These are phyloP conservation scores for Pythium sukuiense DNA, from an alignment of 352 stramenopile genomes.

Conservation along the genomic window DNA sequence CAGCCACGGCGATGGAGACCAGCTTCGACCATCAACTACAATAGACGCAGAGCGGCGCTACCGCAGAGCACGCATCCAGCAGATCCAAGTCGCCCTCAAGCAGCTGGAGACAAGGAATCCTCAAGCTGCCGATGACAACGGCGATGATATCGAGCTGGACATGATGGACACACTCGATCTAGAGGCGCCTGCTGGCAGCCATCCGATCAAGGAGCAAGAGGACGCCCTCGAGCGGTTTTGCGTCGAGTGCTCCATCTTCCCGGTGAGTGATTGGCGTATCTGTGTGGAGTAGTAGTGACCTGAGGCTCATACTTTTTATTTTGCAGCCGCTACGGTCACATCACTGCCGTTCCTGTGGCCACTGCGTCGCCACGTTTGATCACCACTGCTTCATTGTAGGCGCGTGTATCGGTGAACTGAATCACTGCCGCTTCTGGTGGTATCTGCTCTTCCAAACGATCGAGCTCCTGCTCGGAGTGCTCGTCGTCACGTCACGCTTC, in stretches of 20 bases:
- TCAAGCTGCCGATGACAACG: neutral
- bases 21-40: neutral
- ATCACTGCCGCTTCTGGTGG: conserved; percentile 89
- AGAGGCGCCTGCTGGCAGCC: conserved; percentile 1
- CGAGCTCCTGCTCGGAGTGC: conserved; percentile 29
- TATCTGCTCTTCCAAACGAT: conserved; percentile 48
- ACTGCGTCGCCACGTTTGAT: conserved; percentile 90
- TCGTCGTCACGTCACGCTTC: conserved; percentile 28
- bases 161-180: conserved; percentile 18
- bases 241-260: conserved; percentile 30
- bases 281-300: too few species aligned
- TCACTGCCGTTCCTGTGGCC: conserved; percentile 78
- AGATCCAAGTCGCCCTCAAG: conserved; percentile 31
- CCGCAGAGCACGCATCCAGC: conserved; percentile 30
- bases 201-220: neutral
- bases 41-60: conserved; percentile 19
- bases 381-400: conserved; percentile 90
- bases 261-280: conserved; percentile 12
- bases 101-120: neutral
- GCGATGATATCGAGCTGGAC: conserved; percentile 2
- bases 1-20: neutral
- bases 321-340: conserved; percentile 73
- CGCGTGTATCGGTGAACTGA: conserved; percentile 89
- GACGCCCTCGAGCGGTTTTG: conserved; percentile 26
- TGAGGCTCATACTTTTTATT: too few species aligned